Conservation (phyloP, 331 rosid genomes). For the Spiraea crenata region DNA sequence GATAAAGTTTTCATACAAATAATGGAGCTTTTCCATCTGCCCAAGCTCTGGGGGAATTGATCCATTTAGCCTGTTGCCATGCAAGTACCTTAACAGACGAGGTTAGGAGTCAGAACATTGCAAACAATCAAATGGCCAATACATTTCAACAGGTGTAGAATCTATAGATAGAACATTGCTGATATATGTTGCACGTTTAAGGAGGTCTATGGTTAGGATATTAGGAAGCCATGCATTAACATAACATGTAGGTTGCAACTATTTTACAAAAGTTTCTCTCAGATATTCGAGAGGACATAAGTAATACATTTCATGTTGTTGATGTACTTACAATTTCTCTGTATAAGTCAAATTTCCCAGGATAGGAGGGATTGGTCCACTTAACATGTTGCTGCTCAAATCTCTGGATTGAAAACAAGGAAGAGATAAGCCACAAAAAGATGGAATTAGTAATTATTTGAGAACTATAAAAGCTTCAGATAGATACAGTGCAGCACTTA, state of each 20-base stretch:
- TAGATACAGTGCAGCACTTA: slow-evolving; percentile 43
- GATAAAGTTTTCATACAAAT: slow-evolving; percentile 53
- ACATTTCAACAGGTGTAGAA: not conserved
- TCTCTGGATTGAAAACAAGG: slow-evolving; percentile 50
- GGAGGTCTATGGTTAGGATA: too few relatives aligned
- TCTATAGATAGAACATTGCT: not conserved
- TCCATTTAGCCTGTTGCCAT: slow-evolving; percentile 87
- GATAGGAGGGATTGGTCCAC: slow-evolving; percentile 81
- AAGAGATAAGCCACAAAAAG: not conserved
- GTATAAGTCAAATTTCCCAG: slow-evolving; percentile 88
- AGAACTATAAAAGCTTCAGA: not conserved
- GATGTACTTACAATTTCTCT: slow-evolving; percentile 73
- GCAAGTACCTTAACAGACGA: slow-evolving; percentile 73
- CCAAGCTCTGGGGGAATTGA: slow-evolving; percentile 89
- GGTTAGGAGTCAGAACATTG: not conserved
- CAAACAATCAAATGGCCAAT: not conserved
- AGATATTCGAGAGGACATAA: too few relatives aligned
- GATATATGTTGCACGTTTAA: not conserved
- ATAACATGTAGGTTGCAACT: not conserved
- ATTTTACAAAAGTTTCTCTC: not conserved
- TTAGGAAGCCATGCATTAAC: not conserved
- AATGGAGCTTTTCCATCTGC: slow-evolving; percentile 91
- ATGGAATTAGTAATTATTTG: not conserved
- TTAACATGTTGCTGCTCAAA: slow-evolving; percentile 77
- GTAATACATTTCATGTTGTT: not conserved